Evolutionary conservation across 2,329 filamentous ascomycete species (phyloP).

Genomic region (Colletotrichum somersetense): DNA sequence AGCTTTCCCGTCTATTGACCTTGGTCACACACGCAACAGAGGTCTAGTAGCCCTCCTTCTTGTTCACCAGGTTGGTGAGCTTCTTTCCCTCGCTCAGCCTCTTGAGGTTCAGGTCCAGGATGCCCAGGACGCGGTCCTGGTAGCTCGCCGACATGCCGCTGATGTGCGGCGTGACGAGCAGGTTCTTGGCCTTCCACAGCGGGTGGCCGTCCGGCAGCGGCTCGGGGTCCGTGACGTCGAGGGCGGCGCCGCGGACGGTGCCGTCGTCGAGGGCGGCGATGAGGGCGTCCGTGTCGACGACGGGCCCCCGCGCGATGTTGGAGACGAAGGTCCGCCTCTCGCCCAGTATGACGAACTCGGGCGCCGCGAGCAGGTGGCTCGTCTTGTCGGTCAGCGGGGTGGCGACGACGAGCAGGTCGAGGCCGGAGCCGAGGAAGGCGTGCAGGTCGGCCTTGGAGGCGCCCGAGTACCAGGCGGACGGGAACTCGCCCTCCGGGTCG

Average conservation of each 20-base stretch:
- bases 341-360: slow-evolving; percentile 62
- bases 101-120: slow-evolving; percentile 58
- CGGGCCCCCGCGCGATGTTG: slow-evolving; percentile 76
- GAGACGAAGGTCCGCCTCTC: slow-evolving; percentile 70
- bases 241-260: slow-evolving; percentile 74
- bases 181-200: slow-evolving; percentile 78
- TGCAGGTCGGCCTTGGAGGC: slow-evolving; percentile 58
- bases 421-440: slow-evolving; percentile 62
- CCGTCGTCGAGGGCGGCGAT: slow-evolving; percentile 72
- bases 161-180: slow-evolving; percentile 71
- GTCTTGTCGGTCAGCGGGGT: slow-evolving; percentile 65
- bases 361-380: slow-evolving; percentile 61
- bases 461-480: slow-evolving; percentile 65
- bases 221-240: slow-evolving; percentile 86
- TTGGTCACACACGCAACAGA: neutral
- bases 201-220: slow-evolving; percentile 76
- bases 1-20: neutral
- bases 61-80: slow-evolving; percentile 57
- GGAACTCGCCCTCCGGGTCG: slow-evolving; percentile 63
- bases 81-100: slow-evolving; percentile 53
- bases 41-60: slow-evolving; percentile 45
- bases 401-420: slow-evolving; percentile 67
- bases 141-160: slow-evolving; percentile 59
- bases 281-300: slow-evolving; percentile 67
- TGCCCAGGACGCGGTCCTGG: slow-evolving; percentile 55